Conservation (phyloP, 169 alveolate genomes). For the Plasmodium sp. region DNA sequence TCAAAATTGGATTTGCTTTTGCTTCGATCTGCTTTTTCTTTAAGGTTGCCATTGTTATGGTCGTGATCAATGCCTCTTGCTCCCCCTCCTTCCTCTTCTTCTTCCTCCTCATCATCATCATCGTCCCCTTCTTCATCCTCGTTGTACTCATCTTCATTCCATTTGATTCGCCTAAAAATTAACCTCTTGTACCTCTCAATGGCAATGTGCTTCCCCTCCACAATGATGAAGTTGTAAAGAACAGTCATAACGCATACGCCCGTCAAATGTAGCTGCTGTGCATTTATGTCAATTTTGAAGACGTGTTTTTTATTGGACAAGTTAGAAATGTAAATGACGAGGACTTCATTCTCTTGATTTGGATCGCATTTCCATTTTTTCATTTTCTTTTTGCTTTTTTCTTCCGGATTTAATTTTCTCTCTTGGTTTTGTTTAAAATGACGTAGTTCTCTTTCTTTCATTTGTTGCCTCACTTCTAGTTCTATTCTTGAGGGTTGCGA, state of each 20-base stretch:
- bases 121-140: conserved; percentile 36
- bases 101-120: neutral
- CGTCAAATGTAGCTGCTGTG: conserved; percentile 92
- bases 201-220: conserved; percentile 78
- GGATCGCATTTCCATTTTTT: conserved; percentile 88
- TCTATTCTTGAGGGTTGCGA: conserved; percentile 92
- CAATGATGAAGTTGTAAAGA: conserved; percentile 50
- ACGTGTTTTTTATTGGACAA: conserved; percentile 79
- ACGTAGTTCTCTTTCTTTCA: conserved; percentile 88
- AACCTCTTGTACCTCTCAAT: conserved; percentile 82
- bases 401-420: conserved; percentile 87
- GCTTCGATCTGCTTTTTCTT: neutral
- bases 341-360: conserved; percentile 79
- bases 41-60: neutral
- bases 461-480: conserved; percentile 87
- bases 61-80: neutral
- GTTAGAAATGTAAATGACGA: conserved; percentile 79
- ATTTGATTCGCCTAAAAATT: conserved; percentile 84
- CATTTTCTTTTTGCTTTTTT: conserved; percentile 84
- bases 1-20: neutral
- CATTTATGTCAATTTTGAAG: conserved; percentile 89
- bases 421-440: conserved; percentile 88
- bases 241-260: conserved; percentile 89
- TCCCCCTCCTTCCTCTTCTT: neutral
- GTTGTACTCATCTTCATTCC: conserved; percentile 77